Percentiles rank a stretch among this genome's conserved stretches.
These are phyloP conservation scores for Ophiorrhiza pumila DNA, from an alignment of 257 asterid genomes.

Conservation along the genomic window DNA sequence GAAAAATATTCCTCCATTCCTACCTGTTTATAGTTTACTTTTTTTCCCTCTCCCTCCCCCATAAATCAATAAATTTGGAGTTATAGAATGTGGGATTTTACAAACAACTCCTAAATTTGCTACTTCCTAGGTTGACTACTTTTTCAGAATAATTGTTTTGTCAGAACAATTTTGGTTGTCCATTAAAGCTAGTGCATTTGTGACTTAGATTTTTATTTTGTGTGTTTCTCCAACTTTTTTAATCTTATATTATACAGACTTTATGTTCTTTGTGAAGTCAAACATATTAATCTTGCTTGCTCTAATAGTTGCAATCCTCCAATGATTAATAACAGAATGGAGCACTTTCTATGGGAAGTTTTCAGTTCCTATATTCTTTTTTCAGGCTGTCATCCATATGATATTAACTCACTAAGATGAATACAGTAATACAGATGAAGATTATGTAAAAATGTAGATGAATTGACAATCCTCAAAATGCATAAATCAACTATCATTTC, in stretches of 20 bases:
- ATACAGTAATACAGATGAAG: no score
- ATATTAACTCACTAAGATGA: no score
- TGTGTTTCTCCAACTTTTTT: neutral
- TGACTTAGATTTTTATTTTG: neutral
- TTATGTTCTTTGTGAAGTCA: neutral
- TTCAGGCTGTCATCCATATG: no score
- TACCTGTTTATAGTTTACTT: no score
- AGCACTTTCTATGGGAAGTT: no score
- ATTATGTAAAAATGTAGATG: no score
- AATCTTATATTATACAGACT: neutral
- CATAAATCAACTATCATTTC: no score
- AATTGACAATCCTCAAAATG: no score
- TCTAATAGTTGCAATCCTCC: neutral
- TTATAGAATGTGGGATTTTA: neutral
- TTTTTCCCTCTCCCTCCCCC: neutral
- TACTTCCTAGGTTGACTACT: conserved; percentile 3
- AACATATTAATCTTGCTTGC: neutral
- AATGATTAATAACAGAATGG: no score
- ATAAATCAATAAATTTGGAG: neutral
- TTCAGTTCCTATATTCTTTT: no score
- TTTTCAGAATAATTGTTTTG: neutral
- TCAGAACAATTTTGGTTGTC: neutral
- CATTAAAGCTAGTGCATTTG: neutral
- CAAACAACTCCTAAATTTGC: neutral
- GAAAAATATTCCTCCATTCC: neutral